Percentiles rank a stretch among this genome's conserved stretches.
These are phyloP conservation scores for Leucocoprinus birnbaumii DNA, from an alignment of 768 basidiomycete species.

Conservation along the genomic window DNA sequence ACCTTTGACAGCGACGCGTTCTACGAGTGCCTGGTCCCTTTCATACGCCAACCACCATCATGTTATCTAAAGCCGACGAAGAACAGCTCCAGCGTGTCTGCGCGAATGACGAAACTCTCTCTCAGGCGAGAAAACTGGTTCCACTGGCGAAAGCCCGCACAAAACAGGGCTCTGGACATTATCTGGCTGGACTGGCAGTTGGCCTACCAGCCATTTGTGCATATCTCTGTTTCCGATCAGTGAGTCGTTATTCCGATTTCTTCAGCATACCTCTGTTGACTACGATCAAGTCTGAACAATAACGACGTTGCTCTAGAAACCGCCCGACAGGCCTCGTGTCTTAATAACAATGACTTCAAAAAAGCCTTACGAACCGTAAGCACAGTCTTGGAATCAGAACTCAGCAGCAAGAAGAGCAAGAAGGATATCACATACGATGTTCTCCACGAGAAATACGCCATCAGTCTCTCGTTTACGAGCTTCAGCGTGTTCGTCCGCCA, in stretches of 20 bases:
- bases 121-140: conserved; percentile 2
- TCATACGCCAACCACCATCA: not conserved
- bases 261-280: not conserved
- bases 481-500: conserved; percentile 6
- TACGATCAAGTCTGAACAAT: not conserved
- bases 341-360: conserved; percentile 3
- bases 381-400: not conserved
- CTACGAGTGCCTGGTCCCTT: not conserved
- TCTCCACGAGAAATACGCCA: conserved; percentile 6
- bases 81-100: conserved; percentile 8
- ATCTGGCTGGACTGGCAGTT: not conserved
- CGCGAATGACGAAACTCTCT: conserved; percentile 1
- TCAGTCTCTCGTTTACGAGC: not conserved
- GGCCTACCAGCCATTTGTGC: conserved; percentile 10
- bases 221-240: conserved; percentile 6
- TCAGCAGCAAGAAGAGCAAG: not conserved
- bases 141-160: conserved; percentile 2
- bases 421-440: not conserved
- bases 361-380: conserved; percentile 1
- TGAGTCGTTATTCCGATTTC: not conserved
- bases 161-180: conserved; percentile 7
- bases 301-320: conserved; percentile 6
- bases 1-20: not conserved
- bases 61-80: conserved; percentile 8
- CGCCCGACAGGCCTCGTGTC: conserved; percentile 7